Evolutionary conservation across 352 stramenopile genomes (phyloP), one percentile per base, ranked within the genome.

Genomic region (Phytophthora megakarya): DNA sequence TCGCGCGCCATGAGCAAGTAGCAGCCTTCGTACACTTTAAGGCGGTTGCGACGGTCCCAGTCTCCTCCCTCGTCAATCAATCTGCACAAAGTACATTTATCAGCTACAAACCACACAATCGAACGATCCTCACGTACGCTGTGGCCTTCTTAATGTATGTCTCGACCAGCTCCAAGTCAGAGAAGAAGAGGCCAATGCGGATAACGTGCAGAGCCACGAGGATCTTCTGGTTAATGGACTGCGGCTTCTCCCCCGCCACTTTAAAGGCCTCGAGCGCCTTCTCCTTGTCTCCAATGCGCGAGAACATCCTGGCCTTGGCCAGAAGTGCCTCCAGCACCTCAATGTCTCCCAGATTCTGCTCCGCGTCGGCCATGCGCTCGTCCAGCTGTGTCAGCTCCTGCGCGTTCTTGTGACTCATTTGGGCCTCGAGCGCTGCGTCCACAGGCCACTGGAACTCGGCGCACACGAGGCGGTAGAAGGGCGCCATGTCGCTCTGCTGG

Each of bases 11-110:
- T 89, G 19, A 99, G 75, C 42, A 96, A 70, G 61, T 96, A 97
- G 51, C 98, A 88, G 11, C 95, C 97, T 73, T 98, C 90, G 81
- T 99, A 99, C 13, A 99, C 97, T 81, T 99, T 99, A 25, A 99
- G 82, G 15, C 97, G 90, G 82, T 99, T 99, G 42, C 97, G 94
- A 46, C 97, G 91, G 77, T 99, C 97, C 97, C 97, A 99, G 78
- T 99, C 97, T 32, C 97, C 97, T 37, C 97, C 97, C 63, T 97
- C 92, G 56, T 98, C 96, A 51, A 98, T 97, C 2, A 94, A 55
- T 43, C 81, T 90, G 51, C 56, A 64, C 54, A 16, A 49, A 67
- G 47, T 45, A 23, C 37, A 42, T 33, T 30, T 23, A 55, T 38
- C 22, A 47, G 42, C 28, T 16, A 30, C 10, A 51, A 49, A 8